phyloP scores from a whole-genome alignment of 2,329 filamentous ascomycete species.

The Curvularia spicifera region DNA sequence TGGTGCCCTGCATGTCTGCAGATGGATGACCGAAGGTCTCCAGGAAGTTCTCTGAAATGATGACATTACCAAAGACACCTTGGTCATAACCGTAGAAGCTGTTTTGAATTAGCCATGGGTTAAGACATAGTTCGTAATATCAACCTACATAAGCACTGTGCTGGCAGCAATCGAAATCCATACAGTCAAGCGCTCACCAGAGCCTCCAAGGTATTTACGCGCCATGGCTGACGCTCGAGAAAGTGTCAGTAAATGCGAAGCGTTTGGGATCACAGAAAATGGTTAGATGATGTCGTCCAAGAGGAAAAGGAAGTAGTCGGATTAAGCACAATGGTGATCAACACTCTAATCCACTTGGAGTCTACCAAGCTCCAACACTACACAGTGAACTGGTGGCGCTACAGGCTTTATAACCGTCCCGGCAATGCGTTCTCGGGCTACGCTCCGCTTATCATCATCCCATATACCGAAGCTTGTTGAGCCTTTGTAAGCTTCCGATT shows the following conservation, averaged over 20 bases:
- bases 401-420: constrained; percentile 19
- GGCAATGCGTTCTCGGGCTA: constrained; percentile 12
- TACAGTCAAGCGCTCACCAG: constrained; percentile 58
- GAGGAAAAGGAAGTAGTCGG: background rate
- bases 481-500: constrained; percentile 6
- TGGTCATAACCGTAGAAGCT: constrained; percentile 55
- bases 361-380: constrained; percentile 10
- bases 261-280: background rate
- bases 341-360: constrained; percentile 4
- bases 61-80: constrained; percentile 46
- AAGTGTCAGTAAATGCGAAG: background rate
- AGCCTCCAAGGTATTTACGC: constrained; percentile 59
- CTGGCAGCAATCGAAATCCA: constrained; percentile 61
- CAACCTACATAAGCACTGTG: constrained; percentile 53
- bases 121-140: background rate
- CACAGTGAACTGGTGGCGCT: constrained; percentile 8
- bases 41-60: constrained; percentile 43
- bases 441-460: constrained; percentile 21
- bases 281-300: background rate
- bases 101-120: background rate
- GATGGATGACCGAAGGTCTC: constrained; percentile 38
- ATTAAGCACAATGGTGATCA: background rate
- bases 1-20: constrained; percentile 48
- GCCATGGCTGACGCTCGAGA: constrained; percentile 43
- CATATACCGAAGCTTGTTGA: constrained; percentile 3